phyloP scores from a whole-genome alignment of 441 rosid genomes.

The Rhodomyrtus psidioides region DNA sequence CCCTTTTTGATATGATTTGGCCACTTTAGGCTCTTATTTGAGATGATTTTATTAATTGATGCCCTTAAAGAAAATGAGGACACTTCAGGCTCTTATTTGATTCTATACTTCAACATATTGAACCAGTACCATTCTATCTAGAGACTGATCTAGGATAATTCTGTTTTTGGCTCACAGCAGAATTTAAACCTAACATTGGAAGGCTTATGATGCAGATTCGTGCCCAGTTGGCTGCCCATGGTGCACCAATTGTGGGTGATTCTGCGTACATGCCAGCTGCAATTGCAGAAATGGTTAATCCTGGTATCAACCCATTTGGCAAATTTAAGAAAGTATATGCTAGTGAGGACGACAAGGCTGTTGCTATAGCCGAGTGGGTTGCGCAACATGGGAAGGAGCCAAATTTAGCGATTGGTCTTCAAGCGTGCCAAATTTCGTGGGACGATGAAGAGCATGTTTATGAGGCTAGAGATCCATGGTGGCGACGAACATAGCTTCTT shows the following conservation, averaged over 20 bases:
- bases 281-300: constrained; percentile 49
- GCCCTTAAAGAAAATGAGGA: no score
- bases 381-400: constrained; percentile 68
- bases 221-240: constrained; percentile 76
- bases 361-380: constrained; percentile 54
- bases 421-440: constrained; percentile 87
- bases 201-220: constrained; percentile 44
- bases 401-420: constrained; percentile 61
- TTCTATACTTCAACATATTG: neutral
- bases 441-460: constrained; percentile 54
- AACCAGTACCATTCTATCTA: neutral
- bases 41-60: no score
- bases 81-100: neutral
- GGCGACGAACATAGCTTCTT: constrained; percentile 33
- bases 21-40: no score
- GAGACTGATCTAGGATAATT: neutral
- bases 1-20: no score
- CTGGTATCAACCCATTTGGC: constrained; percentile 60
- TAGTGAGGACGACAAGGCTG: constrained; percentile 36
- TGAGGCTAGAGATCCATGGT: constrained; percentile 79
- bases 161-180: neutral
- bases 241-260: constrained; percentile 82
- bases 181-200: neutral
- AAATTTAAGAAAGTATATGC: constrained; percentile 18
- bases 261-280: constrained; percentile 85